A percentile compares a stretch with the other conserved stretches of the same genome.
Evolutionary conservation across 352 stramenopile genomes (phyloP).

Genomic region (Pythium dissimile): DNA sequence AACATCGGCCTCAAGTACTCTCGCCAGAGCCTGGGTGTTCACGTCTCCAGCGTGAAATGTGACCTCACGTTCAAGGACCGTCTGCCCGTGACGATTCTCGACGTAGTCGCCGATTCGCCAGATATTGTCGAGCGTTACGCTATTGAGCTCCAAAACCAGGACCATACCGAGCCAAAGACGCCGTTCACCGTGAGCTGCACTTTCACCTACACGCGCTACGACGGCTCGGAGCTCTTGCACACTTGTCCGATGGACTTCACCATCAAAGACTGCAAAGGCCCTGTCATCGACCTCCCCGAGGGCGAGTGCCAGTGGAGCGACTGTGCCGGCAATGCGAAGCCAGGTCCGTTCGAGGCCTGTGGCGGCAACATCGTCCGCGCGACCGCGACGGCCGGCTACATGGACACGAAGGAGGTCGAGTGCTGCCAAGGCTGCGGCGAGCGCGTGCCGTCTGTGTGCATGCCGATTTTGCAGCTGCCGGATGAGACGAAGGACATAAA

Average conservation of each 20-base stretch:
- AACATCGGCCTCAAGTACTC: slow-evolving; percentile 21
- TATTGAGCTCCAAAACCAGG: slow-evolving; percentile 43
- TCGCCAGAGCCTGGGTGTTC: not conserved
- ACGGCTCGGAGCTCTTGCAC: slow-evolving; percentile 20
- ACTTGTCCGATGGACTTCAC: slow-evolving; percentile 41
- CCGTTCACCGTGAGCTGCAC: slow-evolving; percentile 43
- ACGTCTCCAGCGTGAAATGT: slow-evolving; percentile 32
- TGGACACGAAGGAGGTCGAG: slow-evolving; percentile 25
- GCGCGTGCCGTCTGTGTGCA: slow-evolving; percentile 28
- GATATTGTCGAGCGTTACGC: slow-evolving; percentile 57
- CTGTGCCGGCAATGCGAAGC: slow-evolving; percentile 23
- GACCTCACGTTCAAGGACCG: slow-evolving; percentile 29
- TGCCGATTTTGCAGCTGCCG: slow-evolving; percentile 39
- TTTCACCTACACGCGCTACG: slow-evolving; percentile 50
- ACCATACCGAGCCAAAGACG: slow-evolving; percentile 34
- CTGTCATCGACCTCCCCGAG: slow-evolving; percentile 40
- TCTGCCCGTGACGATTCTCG: slow-evolving; percentile 31
- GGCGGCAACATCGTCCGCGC: slow-evolving; percentile 36
- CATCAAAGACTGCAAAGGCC: slow-evolving; percentile 56
- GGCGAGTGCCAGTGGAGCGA: slow-evolving; percentile 40
- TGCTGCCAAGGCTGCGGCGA: slow-evolving; percentile 48
- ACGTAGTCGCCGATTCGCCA: slow-evolving; percentile 22
- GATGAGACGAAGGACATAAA: slow-evolving; percentile 41
- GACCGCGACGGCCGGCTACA: slow-evolving; percentile 19
- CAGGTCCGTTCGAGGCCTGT: slow-evolving; percentile 49